Base-by-base conservation (phyloP, 2,329 filamentous ascomycete genomes). In the Akanthomyces uredinophilus region DNA sequence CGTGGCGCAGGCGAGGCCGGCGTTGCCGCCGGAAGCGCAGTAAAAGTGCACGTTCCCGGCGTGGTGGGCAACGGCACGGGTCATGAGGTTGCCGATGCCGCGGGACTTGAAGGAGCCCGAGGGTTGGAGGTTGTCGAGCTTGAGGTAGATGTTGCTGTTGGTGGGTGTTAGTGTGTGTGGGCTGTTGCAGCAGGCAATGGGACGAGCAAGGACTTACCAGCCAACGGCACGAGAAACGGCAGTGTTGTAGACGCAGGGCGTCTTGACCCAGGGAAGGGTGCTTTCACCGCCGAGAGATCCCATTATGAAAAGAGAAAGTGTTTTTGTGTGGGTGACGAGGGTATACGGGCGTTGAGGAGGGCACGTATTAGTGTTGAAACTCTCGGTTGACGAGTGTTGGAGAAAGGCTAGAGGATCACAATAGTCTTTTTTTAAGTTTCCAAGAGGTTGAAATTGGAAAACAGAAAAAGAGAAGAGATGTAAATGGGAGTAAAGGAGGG, bases 21-120 rank as follows among this genome's bases (percentile, higher is more conserved):
- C 92, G 71, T 96, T 96, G 62, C 92, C 92, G 63, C 90, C 91
- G 2, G 86, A 90, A 14, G 88, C 89, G 70, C 84, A 89, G 78
- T 91, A 95, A 81, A 95, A 94, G 77, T 90, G 89, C 2, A 81
- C 76, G 6, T 72, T 66, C 24, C 71, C 68, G 2, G 68, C 68
- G 61, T 69, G 65, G 5, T 66, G 63, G 64, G 77, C 68, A 66
- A 74, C 70, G 61, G 75, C 73, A 58, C 70, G 70, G 62, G 78
- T 75, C 70, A 92, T 87, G 71, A 90, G 82, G 73, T 90, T 84
- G 55, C 90, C 90, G 64, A 94, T 85, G 35, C 89, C 90, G 66
- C 86, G 83, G 52, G 90, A 93, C 74, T 96, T 95, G 85, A 96
- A 96, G 44, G 90, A 93, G 65, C 90, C 90, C 24, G 88, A 89